Evolutionary conservation across 495 filamentous ascomycete species (phyloP).

Genomic region (Tuber borchii): DNA sequence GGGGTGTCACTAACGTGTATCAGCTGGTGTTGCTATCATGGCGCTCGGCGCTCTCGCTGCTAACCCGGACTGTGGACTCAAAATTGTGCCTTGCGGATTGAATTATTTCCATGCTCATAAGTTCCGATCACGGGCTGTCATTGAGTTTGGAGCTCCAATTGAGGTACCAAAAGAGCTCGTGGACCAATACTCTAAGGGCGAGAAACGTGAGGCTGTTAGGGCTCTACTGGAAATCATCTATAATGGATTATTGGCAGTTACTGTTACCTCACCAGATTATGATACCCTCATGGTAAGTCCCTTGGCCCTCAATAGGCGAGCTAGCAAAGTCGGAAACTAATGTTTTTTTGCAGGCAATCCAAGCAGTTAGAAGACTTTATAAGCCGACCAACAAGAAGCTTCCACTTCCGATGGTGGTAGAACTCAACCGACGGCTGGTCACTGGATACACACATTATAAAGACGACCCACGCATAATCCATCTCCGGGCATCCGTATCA

Average conservation of each 20-base stretch:
- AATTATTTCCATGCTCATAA: conserved; percentile 99
- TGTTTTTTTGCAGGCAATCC: conserved; percentile 56
- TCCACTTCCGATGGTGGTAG: conserved; percentile 86
- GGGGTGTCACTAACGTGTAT: conserved; percentile 25
- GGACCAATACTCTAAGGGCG: conserved; percentile 71
- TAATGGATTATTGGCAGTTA: conserved; percentile 76
- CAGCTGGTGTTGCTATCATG: conserved; percentile 94
- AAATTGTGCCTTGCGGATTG: conserved; percentile 99
- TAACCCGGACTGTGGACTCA: conserved; percentile 81
- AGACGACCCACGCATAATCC: conserved; percentile 76
- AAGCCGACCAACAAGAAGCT: conserved; percentile 91
- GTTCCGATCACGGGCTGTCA: conserved; percentile 90
- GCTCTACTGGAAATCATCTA: conserved; percentile 78
- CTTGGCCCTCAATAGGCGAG: background rate
- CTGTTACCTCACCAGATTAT: conserved; percentile 88
- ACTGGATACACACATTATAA: conserved; percentile 90
- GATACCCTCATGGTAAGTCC: conserved; percentile 82
- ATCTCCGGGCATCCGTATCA: conserved; percentile 68
- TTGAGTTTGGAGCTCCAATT: conserved; percentile 88
- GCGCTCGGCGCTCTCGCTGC: conserved; percentile 87
- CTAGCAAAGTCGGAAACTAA: conserved; percentile 40
- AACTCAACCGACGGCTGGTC: conserved; percentile 88
- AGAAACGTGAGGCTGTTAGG: conserved; percentile 77
- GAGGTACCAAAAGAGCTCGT: conserved; percentile 76
- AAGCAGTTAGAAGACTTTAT: conserved; percentile 89